Conservation (phyloP, 1,284 basidiomycete genomes). For the Hemileia vastatrix region DNA sequence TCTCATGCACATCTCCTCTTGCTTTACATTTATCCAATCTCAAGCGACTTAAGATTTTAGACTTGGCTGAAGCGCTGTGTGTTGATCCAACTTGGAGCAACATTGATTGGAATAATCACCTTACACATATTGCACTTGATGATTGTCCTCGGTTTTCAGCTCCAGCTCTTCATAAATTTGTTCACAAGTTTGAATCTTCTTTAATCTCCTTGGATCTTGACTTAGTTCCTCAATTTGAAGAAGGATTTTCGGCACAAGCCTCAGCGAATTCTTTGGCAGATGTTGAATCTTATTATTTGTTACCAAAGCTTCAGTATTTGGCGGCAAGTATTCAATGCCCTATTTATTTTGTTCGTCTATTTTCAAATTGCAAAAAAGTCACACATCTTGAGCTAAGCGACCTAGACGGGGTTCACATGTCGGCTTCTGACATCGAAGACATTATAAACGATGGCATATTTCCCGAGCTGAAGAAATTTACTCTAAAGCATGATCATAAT, state of each 20-base stretch:
- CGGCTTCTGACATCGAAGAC: background rate
- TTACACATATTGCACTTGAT: background rate
- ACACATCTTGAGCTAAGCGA: background rate
- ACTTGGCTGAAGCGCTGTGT: background rate
- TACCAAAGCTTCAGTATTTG: background rate
- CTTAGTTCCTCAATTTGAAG: background rate
- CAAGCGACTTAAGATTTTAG: background rate
- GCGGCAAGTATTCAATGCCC: background rate
- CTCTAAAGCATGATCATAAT: background rate
- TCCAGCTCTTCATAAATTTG: background rate
- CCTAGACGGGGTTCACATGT: background rate
- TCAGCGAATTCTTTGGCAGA: background rate
- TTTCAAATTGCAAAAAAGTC: background rate
- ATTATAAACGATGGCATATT: background rate
- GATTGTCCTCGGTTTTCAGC: background rate
- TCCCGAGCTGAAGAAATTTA: background rate
- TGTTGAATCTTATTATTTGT: background rate
- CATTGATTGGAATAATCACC: background rate
- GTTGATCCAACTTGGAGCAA: conserved; percentile 4
- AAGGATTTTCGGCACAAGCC: background rate
- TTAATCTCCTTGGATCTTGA: no score
- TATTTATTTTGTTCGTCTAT: no score
- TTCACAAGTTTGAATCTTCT: background rate
- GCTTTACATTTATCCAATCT: background rate
- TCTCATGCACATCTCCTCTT: background rate